phyloP scores from a whole-genome alignment of 768 basidiomycete species.

The Dictyophora rubrovolvata region DNA sequence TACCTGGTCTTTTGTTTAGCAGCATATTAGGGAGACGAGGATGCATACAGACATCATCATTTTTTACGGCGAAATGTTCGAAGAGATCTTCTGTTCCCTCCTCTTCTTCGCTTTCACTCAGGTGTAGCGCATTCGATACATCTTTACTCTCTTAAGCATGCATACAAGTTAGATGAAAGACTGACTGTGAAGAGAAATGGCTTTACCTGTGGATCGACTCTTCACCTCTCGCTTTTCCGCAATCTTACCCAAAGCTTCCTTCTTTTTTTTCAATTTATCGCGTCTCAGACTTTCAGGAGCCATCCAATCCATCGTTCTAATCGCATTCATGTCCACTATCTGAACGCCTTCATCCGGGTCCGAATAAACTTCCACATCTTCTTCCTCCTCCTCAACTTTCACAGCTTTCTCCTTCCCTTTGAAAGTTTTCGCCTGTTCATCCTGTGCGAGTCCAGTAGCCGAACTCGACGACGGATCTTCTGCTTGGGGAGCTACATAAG shows the following conservation, averaged over 20 bases:
- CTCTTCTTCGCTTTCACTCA: constrained; percentile 69
- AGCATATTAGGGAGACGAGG: background rate
- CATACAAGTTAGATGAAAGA: background rate
- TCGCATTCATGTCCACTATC: constrained; percentile 74
- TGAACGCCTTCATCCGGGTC: constrained; percentile 84
- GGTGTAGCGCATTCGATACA: constrained; percentile 50
- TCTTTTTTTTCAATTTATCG: constrained; percentile 29
- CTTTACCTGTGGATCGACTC: constrained; percentile 22
- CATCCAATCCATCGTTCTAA: constrained; percentile 78
- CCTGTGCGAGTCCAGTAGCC: background rate
- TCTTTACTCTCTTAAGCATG: constrained; percentile 21
- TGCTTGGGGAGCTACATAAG: constrained; percentile 20
- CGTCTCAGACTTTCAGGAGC: constrained; percentile 66
- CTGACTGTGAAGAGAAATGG: background rate
- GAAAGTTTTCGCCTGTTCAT: constrained; percentile 17
- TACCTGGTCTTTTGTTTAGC: constrained; percentile 31
- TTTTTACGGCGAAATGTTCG: constrained; percentile 46
- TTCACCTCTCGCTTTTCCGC: constrained; percentile 18
- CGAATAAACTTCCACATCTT: constrained; percentile 66
- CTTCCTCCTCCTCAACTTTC: constrained; percentile 18
- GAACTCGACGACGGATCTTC: constrained; percentile 24
- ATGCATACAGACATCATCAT: constrained; percentile 27
- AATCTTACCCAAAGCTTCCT: constrained; percentile 29
- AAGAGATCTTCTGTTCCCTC: constrained; percentile 71
- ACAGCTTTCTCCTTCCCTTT: constrained; percentile 21